Percentiles rank a stretch among this genome's conserved stretches.
These are phyloP conservation scores for Lentinula guzmanii DNA, from an alignment of 768 basidiomycete species.

Conservation along the genomic window DNA sequence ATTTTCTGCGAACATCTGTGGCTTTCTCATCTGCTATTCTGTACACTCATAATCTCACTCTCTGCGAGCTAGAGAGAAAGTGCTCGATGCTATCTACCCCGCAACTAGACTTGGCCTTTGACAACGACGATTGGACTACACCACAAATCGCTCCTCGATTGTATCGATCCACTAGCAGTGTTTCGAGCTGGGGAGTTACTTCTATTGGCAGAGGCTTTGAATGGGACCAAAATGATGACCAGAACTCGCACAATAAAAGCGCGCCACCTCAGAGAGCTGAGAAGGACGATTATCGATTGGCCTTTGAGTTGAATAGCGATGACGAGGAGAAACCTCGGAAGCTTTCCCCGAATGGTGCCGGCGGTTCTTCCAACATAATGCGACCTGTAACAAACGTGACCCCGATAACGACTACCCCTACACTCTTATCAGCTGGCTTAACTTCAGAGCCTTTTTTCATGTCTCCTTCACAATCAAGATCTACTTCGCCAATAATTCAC, in stretches of 20 bases:
- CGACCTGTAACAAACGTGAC: constrained; percentile 12
- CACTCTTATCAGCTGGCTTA: constrained; percentile 18
- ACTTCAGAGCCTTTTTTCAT: constrained; percentile 20
- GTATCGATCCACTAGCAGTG: constrained; percentile 53
- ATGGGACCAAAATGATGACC: constrained; percentile 48
- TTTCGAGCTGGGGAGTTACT: constrained; percentile 82
- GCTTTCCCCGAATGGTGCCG: constrained; percentile 3
- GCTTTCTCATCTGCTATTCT: not conserved
- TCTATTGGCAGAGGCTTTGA: constrained; percentile 79
- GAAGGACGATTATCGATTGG: constrained; percentile 4
- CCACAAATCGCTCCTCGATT: constrained; percentile 42
- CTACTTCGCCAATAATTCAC: constrained; percentile 6
- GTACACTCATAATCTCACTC: not conserved
- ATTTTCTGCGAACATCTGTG: not conserved
- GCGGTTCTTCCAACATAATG: constrained; percentile 7
- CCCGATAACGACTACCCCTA: constrained; percentile 3
- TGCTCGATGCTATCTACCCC: constrained; percentile 51
- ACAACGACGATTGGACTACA: constrained; percentile 65
- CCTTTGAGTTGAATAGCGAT: constrained; percentile 6
- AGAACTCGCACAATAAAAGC: not conserved
- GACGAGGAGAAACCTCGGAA: constrained; percentile 4
- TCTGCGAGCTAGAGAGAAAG: not conserved
- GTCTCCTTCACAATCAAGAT: constrained; percentile 26
- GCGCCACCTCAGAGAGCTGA: not conserved
- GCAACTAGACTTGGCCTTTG: constrained; percentile 56